These are phyloP conservation scores for Aspergillus sp. DNA, from an alignment of 2,329 filamentous ascomycete genomes.

Conservation along the genomic window DNA sequence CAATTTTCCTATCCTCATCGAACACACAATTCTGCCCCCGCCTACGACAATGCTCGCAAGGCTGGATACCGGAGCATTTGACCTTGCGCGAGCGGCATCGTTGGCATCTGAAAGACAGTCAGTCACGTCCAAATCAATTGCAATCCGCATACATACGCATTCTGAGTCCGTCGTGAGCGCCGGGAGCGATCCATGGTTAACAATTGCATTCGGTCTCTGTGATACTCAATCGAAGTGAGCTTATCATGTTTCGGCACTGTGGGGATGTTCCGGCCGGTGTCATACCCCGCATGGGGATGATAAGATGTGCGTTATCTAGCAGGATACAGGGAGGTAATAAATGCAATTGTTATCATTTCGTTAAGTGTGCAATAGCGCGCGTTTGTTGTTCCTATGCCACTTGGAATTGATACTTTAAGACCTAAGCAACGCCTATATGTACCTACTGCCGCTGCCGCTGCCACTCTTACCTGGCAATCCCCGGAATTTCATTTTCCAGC, in stretches of 20 bases:
- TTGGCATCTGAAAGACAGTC: slow-evolving; percentile 21
- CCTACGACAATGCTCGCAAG: slow-evolving; percentile 32
- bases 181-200: slow-evolving; percentile 8
- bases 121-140: not conserved
- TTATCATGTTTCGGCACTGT: not conserved
- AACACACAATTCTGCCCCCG: slow-evolving; percentile 31
- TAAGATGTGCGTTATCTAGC: too few relatives aligned
- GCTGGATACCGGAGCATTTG: slow-evolving; percentile 31
- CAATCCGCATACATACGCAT: slow-evolving; percentile 10
- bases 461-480: slow-evolving; percentile 6
- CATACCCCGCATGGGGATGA: too few relatives aligned
- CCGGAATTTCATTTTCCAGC: slow-evolving; percentile 1
- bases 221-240: not conserved
- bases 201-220: not conserved
- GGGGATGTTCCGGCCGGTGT: too few relatives aligned
- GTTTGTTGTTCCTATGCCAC: too few relatives aligned
- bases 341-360: too few relatives aligned
- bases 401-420: too few relatives aligned
- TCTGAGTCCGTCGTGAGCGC: slow-evolving; percentile 13
- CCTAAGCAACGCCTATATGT: too few relatives aligned
- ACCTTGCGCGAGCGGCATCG: slow-evolving; percentile 35
- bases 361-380: too few relatives aligned
- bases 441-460: not conserved
- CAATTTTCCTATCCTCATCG: slow-evolving; percentile 38
- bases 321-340: too few relatives aligned